Base-by-base conservation (phyloP, 495 filamentous ascomycete species). In the Neurospora sp. region DNA sequence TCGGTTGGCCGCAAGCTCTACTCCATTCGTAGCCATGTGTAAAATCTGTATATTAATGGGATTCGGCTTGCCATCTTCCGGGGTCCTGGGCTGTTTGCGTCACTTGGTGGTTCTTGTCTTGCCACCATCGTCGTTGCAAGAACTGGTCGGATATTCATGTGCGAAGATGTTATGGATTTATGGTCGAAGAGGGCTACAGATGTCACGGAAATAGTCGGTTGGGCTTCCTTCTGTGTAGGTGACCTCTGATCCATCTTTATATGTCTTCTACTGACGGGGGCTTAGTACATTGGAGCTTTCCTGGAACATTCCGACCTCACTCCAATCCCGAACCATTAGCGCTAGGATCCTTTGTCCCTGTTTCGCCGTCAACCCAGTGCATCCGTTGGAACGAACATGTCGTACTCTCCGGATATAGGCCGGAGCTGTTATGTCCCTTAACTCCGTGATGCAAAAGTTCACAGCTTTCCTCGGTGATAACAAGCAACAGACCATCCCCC, bases 1-100 rank as follows among this genome's bases (percentile, higher is more conserved):
- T 66, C 54, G 27, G 27, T 66, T 66, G 54, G 27, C 54, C 54
- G 31, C 54, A 66, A 66, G 54, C 54, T 37, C 54, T 35, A 66
- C 27, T 66, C 54, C 37, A 42, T 48, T 41, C 59, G 73, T 72
- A 72, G 23, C 40, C 71, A 39, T 69, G 54, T 77, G 72, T 77
- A 76, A 72, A 76, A 78, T 76, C 69, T 78, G 78, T 79, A 78
- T 71, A 76, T 71, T 77, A 76, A 79, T 75, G 71, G 69, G 66
- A 72, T 69, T 66, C 35, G 42, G 70, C 69, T 31, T 71, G 42
- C 18, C 39, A 39, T 37, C 20, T 44, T 69, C 18, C 31, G 40
- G 41, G 16, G 18, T 40, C 41, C 39, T 20, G 27, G 54, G 6
- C 54, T 66, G 54, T 66, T 66, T 4, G 27, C 12, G 11, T 66